A percentile compares a stretch with the other conserved stretches of the same genome.
Conservation (phyloP, 2,329 filamentous ascomycete species). For the Exserohilum turcica region DNA sequence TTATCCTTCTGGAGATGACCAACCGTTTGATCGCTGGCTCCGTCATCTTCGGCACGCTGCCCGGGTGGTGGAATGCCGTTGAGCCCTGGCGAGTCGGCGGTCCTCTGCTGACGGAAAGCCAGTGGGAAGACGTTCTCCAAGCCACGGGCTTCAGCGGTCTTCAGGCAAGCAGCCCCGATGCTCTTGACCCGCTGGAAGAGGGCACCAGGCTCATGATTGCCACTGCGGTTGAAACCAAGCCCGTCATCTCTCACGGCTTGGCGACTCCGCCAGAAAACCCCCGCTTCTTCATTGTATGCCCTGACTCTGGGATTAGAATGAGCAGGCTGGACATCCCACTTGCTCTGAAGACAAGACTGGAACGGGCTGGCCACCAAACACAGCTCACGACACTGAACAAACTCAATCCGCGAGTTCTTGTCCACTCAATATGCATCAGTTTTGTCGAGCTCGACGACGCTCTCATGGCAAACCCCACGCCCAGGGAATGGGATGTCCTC, state of each 20-base stretch:
- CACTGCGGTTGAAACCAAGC: conserved; percentile 14
- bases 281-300: conserved; percentile 13
- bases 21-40: conserved; percentile 16
- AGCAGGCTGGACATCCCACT: conserved; percentile 13
- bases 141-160: conserved; percentile 40
- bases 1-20: conserved; percentile 52
- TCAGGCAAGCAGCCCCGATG: conserved; percentile 19
- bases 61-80: conserved; percentile 32
- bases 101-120: conserved; percentile 36
- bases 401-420: conserved; percentile 7
- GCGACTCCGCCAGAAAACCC: conserved; percentile 8
- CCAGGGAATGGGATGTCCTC: conserved; percentile 9
- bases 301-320: conserved; percentile 13
- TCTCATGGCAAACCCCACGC: conserved; percentile 6
- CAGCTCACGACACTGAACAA: conserved; percentile 10
- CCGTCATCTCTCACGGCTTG: conserved; percentile 6
- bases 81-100: conserved; percentile 35
- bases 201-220: conserved; percentile 21
- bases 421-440: conserved; percentile 14
- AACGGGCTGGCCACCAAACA: conserved; percentile 7
- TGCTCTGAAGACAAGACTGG: conserved; percentile 8
- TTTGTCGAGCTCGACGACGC: conserved; percentile 20
- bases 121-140: conserved; percentile 44
- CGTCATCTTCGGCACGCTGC: conserved; percentile 30
- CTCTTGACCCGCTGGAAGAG: conserved; percentile 16